A percentile compares a stretch with the other conserved stretches of the same genome.
Conservation (phyloP, 139 green algal genomes). For the Haematococcus sp. region DNA sequence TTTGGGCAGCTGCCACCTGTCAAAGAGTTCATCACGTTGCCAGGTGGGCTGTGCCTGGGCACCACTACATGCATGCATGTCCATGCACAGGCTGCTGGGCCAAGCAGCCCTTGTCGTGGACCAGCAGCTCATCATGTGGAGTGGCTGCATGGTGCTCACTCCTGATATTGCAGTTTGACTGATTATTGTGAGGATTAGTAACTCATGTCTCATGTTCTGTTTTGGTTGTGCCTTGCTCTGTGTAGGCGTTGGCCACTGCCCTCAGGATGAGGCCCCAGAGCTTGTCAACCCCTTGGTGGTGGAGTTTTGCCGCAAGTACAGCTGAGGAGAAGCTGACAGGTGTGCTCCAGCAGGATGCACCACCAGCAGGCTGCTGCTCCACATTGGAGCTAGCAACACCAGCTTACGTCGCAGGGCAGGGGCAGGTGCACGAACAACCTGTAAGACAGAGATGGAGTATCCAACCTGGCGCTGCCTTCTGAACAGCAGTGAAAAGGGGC, state of each 20-base stretch:
- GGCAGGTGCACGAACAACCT: too few species aligned
- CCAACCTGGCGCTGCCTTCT: too few species aligned
- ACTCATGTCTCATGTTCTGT: too few species aligned
- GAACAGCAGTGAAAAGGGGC: too few species aligned
- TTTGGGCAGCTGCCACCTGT: slow-evolving; percentile 58
- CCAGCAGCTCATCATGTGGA: neutral
- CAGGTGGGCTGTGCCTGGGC: slow-evolving; percentile 23
- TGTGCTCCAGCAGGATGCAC: too few species aligned
- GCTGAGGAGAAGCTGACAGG: too few species aligned
- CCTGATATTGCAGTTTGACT: neutral
- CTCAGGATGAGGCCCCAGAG: slow-evolving; percentile 75
- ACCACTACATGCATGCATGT: slow-evolving; percentile 1
- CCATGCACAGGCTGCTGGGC: neutral
- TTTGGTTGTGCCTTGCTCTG: neutral
- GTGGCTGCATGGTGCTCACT: slow-evolving; percentile 9
- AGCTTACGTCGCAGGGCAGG: too few species aligned
- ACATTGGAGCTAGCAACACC: too few species aligned
- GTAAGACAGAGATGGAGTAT: too few species aligned
- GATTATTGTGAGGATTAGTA: too few species aligned
- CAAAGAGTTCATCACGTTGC: slow-evolving; percentile 81
- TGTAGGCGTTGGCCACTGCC: slow-evolving; percentile 84
- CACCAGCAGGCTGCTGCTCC: too few species aligned
- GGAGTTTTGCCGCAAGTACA: slow-evolving; percentile 41
- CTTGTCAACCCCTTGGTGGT: slow-evolving; percentile 90
- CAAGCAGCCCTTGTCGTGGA: neutral